Conservation (phyloP, 2,329 filamentous ascomycete species). For the Colletotrichum sidae region DNA sequence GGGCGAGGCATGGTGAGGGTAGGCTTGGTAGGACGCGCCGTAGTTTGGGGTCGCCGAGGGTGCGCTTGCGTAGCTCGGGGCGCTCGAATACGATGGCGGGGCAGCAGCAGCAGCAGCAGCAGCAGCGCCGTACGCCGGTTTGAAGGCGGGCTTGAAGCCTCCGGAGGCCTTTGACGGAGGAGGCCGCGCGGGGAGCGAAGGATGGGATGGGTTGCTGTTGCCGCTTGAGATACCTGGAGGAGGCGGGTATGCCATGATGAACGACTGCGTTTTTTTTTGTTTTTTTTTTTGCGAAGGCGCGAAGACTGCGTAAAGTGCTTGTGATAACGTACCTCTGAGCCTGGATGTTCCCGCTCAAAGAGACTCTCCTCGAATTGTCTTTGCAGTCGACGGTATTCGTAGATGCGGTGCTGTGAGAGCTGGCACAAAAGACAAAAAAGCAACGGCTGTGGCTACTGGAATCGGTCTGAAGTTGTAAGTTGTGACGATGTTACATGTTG, state of each 20-base stretch:
- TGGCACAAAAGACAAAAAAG: conserved; percentile 27
- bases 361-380: conserved; percentile 25
- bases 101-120: conserved; percentile 40
- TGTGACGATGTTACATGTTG: conserved; percentile 12
- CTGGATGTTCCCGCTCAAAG: conserved; percentile 50
- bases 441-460: conserved; percentile 3
- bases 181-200: conserved; percentile 82
- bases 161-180: conserved; percentile 66
- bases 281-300: conserved; percentile 16
- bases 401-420: conserved; percentile 1
- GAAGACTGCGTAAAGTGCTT: conserved; percentile 38
- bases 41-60: conserved; percentile 53
- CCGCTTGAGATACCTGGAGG: conserved; percentile 78
- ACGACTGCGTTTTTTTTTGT: conserved; percentile 51
- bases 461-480: neutral
- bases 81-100: conserved; percentile 54
- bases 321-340: conserved; percentile 64
- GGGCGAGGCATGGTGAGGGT: conserved; percentile 47
- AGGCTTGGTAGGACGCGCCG: conserved; percentile 56
- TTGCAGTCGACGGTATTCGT: conserved; percentile 13
- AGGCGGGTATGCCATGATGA: conserved; percentile 88
- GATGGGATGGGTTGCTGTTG: conserved; percentile 54
- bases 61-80: conserved; percentile 49
- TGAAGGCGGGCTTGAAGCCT: conserved; percentile 64
- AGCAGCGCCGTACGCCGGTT: conserved; percentile 43